Base-by-base conservation (phyloP, 2,329 filamentous ascomycete genomes). In the Penicillium paneum region DNA sequence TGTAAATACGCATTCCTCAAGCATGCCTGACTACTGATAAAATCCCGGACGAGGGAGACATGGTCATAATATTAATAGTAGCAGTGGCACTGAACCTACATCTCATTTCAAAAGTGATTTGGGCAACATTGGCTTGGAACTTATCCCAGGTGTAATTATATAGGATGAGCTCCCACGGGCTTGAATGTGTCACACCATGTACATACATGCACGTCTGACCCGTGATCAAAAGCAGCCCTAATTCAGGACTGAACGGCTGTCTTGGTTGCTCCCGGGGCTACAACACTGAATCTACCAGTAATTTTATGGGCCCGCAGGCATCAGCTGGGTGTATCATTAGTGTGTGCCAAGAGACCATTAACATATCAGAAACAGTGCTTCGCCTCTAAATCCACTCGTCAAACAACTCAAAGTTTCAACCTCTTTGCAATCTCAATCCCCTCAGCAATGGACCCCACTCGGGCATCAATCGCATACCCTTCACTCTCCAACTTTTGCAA, bases 401-500 rank as follows among this genome's bases (percentile, higher is more conserved):
- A 11, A 12, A 21, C 17, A 28, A 17, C 5, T 62, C 42, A 64
- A 44, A 71, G 56, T 44, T 62, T 66, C 58, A 67, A 67, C 56
- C 67, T 71, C 75, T 83, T 87, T 17, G 87, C 87, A 57, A 90
- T 75, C 67, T 92, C 84, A 54, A 92, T 85, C 0, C 89, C 89
- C 70, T 92, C 88, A 0, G 89, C 89, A 49, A 93, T 73, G 4
- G 87, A 90, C 2, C 87, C 89, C 2, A 93, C 86, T 31, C 89
- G 78, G 3, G 88, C 89, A 71, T 93, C 89, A 60, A 93, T 89
- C 1, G 87, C 89, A 70, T 83, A 91, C 0, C 90, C 89, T 59
- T 90, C 77, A 2, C 75, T 75, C 67, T 91, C 88, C 1, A 91
- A 76, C 59, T 70, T 80, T 67, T 83, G 83, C 67, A 86, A 85